phyloP scores from a whole-genome alignment of 129 eudicot genomes.

The Flaveria trinervia region DNA sequence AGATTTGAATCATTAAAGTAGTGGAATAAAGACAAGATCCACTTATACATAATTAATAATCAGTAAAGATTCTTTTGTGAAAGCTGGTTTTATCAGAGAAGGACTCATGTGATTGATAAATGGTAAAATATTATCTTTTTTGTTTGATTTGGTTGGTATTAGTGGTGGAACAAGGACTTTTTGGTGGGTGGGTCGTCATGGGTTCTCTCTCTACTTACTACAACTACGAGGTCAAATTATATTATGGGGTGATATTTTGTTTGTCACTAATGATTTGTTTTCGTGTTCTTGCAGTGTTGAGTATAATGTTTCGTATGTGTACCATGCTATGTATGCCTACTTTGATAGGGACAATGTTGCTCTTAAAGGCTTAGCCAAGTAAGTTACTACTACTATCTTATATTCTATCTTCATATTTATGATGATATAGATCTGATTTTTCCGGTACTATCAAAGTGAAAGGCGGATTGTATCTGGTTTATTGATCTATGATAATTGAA shows the following conservation, averaged over 20 bases:
- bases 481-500: slow-evolving; percentile 1
- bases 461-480: slow-evolving; percentile 1
- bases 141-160: neutral
- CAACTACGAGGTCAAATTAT: too few species aligned
- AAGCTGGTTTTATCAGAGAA: slow-evolving; percentile 1
- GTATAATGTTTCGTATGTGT: slow-evolving; percentile 90
- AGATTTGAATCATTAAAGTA: neutral
- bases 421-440: too few species aligned
- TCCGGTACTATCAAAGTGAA: neutral
- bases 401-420: neutral
- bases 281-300: slow-evolving; percentile 56
- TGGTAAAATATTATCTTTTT: neutral
- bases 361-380: slow-evolving; percentile 93
- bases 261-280: slow-evolving; percentile 14
- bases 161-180: too few species aligned
- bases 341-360: slow-evolving; percentile 95
- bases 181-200: too few species aligned
- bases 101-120: neutral
- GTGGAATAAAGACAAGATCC: slow-evolving; percentile 6
- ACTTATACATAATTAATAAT: neutral
- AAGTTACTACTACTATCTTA: slow-evolving; percentile 23
- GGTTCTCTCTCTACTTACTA: too few species aligned
- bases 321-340: slow-evolving; percentile 92
- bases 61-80: neutral
- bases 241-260: neutral